Evolutionary conservation across 2,329 filamentous ascomycete species (phyloP), one percentile per base, ranked within the genome.

Genomic region (Sarocladium kiliense): DNA sequence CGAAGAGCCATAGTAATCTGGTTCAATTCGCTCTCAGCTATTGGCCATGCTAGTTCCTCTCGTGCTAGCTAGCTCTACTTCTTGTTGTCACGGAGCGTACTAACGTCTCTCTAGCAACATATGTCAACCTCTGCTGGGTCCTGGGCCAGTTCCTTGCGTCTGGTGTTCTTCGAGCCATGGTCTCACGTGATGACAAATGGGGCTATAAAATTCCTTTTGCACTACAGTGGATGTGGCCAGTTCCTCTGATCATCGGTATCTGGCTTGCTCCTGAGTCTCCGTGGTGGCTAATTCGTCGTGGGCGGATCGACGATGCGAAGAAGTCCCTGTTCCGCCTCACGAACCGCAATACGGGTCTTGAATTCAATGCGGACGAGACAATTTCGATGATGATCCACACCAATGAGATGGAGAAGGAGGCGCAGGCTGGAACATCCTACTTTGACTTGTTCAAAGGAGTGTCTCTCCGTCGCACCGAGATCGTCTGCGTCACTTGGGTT

Each of bases 341-440:
- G 3, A 64, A 59, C 9, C 68, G 77, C 25, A 77, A 68, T 59
- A 60, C 53, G 54, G 64, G 58, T 3, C 19, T 61, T 2, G 60
- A 65, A 5, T 72, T 75, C 54, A 68, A 74, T 32, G 64, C 67
- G 7, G 71, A 78, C 23, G 68, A 76, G 59, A 71, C 71, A 1
- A 60, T 82, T n/a, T 72, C 75, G 11, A 75, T 79, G 74, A 78
- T 80, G 71, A 60, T 74, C 0, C 71, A 78, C 55, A 80, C 78
- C n/a, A 74, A 79, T 60, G 72, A 75, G 65, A 63, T 76, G 58
- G 76, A 79, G 55, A 73, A 69, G 63, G 67, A 69, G 23, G 60
- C 68, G 2, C 66, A 68, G 10, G 57, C 62, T 0, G 77, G 77
- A 3, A 74, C 66, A 0, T 68, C 65, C 0, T 81, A 81, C 58